Evolutionary conservation across 2,329 filamentous ascomycete genomes (phyloP).

Genomic region (Fusarium sublunatum): DNA sequence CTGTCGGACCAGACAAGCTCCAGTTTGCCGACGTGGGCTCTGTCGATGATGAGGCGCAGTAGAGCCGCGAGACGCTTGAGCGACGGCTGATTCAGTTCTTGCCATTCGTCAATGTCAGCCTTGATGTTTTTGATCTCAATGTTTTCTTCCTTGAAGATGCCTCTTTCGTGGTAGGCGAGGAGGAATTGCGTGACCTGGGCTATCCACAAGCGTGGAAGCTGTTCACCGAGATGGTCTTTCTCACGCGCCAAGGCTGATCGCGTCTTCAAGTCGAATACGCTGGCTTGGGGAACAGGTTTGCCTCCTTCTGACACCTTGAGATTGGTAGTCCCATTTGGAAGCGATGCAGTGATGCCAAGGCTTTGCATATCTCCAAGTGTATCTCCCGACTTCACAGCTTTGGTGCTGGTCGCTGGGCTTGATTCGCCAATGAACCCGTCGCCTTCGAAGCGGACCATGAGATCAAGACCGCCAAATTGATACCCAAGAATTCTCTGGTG

Average conservation of each 20-base stretch:
- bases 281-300: constrained; percentile 44
- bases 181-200: constrained; percentile 55
- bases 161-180: constrained; percentile 54
- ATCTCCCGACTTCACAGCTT: not conserved
- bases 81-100: constrained; percentile 46
- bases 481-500: constrained; percentile 73
- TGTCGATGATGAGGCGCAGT: constrained; percentile 36
- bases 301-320: constrained; percentile 44
- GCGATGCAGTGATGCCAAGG: constrained; percentile 13
- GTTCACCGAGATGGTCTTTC: constrained; percentile 46
- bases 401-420: not conserved
- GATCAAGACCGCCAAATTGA: constrained; percentile 57
- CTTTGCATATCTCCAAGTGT: constrained; percentile 10
- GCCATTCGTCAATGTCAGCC: constrained; percentile 51
- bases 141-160: constrained; percentile 50
- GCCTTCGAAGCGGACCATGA: constrained; percentile 46
- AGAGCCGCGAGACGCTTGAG: constrained; percentile 48
- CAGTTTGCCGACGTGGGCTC: constrained; percentile 30
- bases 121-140: constrained; percentile 50
- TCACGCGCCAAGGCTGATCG: constrained; percentile 44
- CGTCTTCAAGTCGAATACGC: constrained; percentile 60
- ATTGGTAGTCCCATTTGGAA: not conserved
- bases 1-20: constrained; percentile 38
- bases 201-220: constrained; percentile 58
- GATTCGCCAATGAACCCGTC: constrained; percentile 43